Evolutionary conservation across 2,329 filamentous ascomycete species (phyloP), one percentile per base, ranked within the genome.

Genomic region (Claviceps pazoutovae): DNA sequence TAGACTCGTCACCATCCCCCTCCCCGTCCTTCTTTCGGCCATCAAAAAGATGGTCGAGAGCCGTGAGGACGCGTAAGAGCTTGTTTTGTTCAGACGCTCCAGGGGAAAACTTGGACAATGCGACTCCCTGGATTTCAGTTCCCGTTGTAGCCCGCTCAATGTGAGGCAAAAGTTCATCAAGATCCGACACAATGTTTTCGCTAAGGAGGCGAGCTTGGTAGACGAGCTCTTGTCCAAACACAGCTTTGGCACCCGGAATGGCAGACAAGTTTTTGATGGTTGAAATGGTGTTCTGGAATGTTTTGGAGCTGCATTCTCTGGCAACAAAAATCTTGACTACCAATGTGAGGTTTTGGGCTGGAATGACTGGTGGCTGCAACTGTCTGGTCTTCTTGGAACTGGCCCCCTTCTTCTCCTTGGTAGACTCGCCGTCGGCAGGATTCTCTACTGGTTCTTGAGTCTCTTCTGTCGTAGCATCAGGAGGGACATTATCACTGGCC

Each of bases 221-320:
- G 53, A 95, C 87, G 49, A 98, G 77, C 68, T 98, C 91, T 58
- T 86, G 83, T n/a, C 93, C 93, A 65, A 98, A 97, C 11, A 88
- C 77, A 50, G 86, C 80, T 68, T 94, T 93, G 17, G 91, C 89
- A 13, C 86, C 88, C 16, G 91, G 89, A 55, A 98, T 93, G 41
- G 87, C 84, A 5, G 90, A 97, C 44, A 98, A 77, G 62, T 97
- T 96, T 71, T 95, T 97, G 73, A 98, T 95, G n/a, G 94, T 94
- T 16, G 91, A 93, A 51, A 98, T 79, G 0, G 93, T 97, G 67
- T 97, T 94, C 64, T 93, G 87, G 76, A 98, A 98, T 0, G 93
- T 97, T 74, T 95, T 96, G 56, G 88, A 90, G 63, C 88, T 95
- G 70, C 93, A 98, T 67, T 98, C 93, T 48, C 90, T 85, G 56